phyloP scores from a whole-genome alignment of 108 stramenopile genomes.

The Skeletonema potamos region DNA sequence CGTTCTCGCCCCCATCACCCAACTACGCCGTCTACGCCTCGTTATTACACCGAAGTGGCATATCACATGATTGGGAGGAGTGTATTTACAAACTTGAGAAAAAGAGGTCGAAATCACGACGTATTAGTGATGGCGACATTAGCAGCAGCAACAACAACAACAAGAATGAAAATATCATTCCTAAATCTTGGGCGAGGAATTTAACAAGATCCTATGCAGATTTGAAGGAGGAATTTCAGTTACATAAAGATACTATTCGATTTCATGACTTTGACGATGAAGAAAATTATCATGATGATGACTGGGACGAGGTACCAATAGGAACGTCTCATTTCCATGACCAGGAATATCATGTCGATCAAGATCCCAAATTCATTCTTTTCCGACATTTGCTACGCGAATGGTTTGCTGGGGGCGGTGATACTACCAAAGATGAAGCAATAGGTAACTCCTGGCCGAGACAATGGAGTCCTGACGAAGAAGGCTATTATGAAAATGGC shows the following conservation, averaged over 20 bases:
- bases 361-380: conserved; percentile 46
- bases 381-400: conserved; percentile 72
- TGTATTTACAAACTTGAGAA: conserved; percentile 11
- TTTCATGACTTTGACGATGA: conserved; percentile 8
- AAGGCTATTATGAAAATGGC: conserved; percentile 32
- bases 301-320: conserved; percentile 12
- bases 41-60: conserved; percentile 64
- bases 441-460: conserved; percentile 1
- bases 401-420: conserved; percentile 40
- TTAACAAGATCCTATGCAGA: conserved; percentile 39
- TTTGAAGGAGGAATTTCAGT: conserved; percentile 28
- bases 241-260: conserved; percentile 1
- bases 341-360: conserved; percentile 10
- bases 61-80: conserved; percentile 62
- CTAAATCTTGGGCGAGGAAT: conserved; percentile 34
- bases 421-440: conserved; percentile 16
- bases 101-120: neutral
- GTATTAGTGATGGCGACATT: neutral
- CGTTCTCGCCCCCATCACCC: conserved; percentile 57
- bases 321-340: conserved; percentile 30
- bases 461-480: conserved; percentile 27
- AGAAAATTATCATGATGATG: neutral
- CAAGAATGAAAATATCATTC: neutral
- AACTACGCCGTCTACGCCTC: conserved; percentile 46
- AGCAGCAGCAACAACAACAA: neutral